A percentile compares a stretch with the other conserved stretches of the same genome.
Conservation (phyloP, 2,329 filamentous ascomycete species). For the Colletotrichum tanaceti region DNA sequence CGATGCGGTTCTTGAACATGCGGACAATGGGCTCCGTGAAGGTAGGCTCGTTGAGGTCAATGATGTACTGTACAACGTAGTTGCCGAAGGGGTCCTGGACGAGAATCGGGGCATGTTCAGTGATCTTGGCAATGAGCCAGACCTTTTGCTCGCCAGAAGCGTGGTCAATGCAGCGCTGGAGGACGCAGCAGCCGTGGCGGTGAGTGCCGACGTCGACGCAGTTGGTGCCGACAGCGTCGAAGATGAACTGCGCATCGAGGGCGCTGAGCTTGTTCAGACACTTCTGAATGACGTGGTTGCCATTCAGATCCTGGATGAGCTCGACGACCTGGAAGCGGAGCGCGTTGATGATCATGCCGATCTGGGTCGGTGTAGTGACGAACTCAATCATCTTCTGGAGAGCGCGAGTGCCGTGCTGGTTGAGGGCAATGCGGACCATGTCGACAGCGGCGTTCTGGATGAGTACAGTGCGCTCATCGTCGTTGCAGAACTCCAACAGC, state of each 20-base stretch:
- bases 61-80: slow-evolving; percentile 98
- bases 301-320: slow-evolving; percentile 96
- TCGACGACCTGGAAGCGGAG: slow-evolving; percentile 88
- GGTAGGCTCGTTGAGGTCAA: slow-evolving; percentile 86
- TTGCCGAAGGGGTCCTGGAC: slow-evolving; percentile 98
- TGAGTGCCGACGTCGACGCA: slow-evolving; percentile 95
- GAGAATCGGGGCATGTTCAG: slow-evolving; percentile 84
- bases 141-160: slow-evolving; percentile 90
- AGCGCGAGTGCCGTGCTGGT: slow-evolving; percentile 96
- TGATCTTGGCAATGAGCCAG: slow-evolving; percentile 88
- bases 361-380: slow-evolving; percentile 86
- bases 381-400: slow-evolving; percentile 99
- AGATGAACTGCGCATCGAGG: slow-evolving; percentile 93
- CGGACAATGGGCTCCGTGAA: slow-evolving; percentile 91
- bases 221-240: slow-evolving; percentile 87
- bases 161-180: slow-evolving; percentile 98
- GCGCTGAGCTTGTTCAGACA: slow-evolving; percentile 94
- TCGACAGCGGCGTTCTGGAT: slow-evolving; percentile 90
- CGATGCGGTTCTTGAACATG: slow-evolving; percentile 81
- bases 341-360: slow-evolving; percentile 86
- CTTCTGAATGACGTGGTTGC: slow-evolving; percentile 99
- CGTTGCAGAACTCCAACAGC: slow-evolving; percentile 92
- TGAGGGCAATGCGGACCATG: slow-evolving; percentile 92
- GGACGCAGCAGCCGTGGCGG: slow-evolving; percentile 95
- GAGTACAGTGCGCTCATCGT: slow-evolving; percentile 92